phyloP scores from a whole-genome alignment of 2,329 filamentous ascomycete species.

The Aspergillus ruber region DNA sequence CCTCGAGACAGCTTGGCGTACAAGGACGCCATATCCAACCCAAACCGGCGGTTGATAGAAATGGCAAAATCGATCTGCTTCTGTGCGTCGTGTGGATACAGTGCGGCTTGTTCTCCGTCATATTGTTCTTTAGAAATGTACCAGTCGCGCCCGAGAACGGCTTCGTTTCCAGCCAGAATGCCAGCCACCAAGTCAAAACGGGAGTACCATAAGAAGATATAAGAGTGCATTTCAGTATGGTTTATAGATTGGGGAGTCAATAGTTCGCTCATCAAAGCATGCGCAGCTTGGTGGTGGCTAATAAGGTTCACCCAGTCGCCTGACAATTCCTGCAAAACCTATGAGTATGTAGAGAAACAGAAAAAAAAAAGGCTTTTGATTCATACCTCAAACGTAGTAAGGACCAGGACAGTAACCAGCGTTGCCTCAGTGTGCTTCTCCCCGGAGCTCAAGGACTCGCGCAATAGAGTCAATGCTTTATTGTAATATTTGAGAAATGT shows the following conservation, averaged over 20 bases:
- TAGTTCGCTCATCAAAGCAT: slow-evolving; percentile 69
- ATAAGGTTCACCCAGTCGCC: slow-evolving; percentile 94
- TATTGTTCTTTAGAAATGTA: slow-evolving; percentile 60
- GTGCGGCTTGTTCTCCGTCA: slow-evolving; percentile 53
- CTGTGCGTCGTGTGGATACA: slow-evolving; percentile 56
- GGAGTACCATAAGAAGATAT: slow-evolving; percentile 80
- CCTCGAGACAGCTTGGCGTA: slow-evolving; percentile 63
- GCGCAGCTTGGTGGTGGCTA: slow-evolving; percentile 85
- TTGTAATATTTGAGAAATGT: slow-evolving; percentile 89
- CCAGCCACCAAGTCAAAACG: slow-evolving; percentile 82
- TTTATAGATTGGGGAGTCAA: slow-evolving; percentile 71
- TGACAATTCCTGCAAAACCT: slow-evolving; percentile 66
- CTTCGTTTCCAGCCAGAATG: slow-evolving; percentile 71
- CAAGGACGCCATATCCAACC: slow-evolving; percentile 71
- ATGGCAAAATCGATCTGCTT: slow-evolving; percentile 63
- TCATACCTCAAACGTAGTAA: slow-evolving; percentile 85
- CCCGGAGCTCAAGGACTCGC: slow-evolving; percentile 63
- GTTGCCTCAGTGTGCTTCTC: slow-evolving; percentile 68
- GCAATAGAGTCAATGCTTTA: slow-evolving; percentile 70
- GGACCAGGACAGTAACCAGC: slow-evolving; percentile 78
- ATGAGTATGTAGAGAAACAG: slow-evolving; percentile 10
- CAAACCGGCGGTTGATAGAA: slow-evolving; percentile 63
- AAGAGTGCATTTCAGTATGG: slow-evolving; percentile 62
- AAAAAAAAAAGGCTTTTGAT: background rate
- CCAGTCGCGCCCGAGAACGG: slow-evolving; percentile 71